These are phyloP conservation scores for Coemansia sp. DNA, from an alignment of 192 early-diverging fungal genomes.

Conservation along the genomic window DNA sequence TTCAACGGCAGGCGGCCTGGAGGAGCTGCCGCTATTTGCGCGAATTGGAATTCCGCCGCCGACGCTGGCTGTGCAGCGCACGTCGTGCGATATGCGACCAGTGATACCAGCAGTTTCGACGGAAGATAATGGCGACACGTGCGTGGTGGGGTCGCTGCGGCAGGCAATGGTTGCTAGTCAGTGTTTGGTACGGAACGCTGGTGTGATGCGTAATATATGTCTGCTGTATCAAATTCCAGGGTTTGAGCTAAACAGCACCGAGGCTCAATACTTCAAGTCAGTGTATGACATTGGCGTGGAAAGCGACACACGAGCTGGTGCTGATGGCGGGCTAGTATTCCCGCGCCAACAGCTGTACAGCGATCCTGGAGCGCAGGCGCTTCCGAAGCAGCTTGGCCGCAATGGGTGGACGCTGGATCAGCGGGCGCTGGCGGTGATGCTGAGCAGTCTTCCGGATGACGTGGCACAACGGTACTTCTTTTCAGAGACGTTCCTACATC, in stretches of 20 bases:
- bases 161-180: constrained; percentile 38
- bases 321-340: constrained; percentile 3
- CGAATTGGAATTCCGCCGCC: constrained; percentile 44
- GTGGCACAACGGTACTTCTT: constrained; percentile 42
- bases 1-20: background rate
- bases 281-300: background rate
- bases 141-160: constrained; percentile 35
- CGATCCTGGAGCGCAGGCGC: background rate
- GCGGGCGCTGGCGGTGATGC: constrained; percentile 37
- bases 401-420: constrained; percentile 37
- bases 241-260: constrained; percentile 24
- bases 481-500: constrained; percentile 49
- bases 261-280: constrained; percentile 8
- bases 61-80: background rate
- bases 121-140: background rate
- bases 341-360: constrained; percentile 24
- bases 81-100: constrained; percentile 32
- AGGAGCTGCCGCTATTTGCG: constrained; percentile 42
- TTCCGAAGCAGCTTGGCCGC: constrained; percentile 13
- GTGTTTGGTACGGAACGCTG: constrained; percentile 47
- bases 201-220: constrained; percentile 47
- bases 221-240: constrained; percentile 37
- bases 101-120: background rate
- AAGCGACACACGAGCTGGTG: background rate
- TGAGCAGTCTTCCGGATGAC: constrained; percentile 44